Base-by-base conservation (phyloP, 208 protist genomes). In the Entamoeba moshkovskii region DNA sequence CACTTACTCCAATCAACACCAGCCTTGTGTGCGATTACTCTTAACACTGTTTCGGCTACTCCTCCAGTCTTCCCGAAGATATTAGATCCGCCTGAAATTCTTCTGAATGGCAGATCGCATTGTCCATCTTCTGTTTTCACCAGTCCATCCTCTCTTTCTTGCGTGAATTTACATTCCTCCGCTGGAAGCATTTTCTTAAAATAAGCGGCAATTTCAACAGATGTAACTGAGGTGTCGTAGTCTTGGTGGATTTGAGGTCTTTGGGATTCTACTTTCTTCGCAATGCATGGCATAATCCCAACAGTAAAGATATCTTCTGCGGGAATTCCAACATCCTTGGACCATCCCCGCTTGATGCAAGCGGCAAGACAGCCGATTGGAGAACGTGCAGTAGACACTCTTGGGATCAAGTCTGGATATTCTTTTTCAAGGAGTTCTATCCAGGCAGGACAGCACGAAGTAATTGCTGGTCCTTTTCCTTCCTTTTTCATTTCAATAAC, bases 341-440 rank as follows among this genome's bases (percentile, higher is more conserved):
- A 13, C 18, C 92, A 92, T 15, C 49, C 38, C 45, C n/a, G 52
- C 33, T 92, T 94, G 38, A 94, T 46, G 8, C 73, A 29, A 46
- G 85, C 85, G 18, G n/a, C 66, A 49, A 95, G 91, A 94, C 96
- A 96, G 1, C 42, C 93, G n/a, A 94, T 92, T 2, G 95, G 95
- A 5, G 94, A 95, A 46, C 95, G 95, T 46, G 49, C 52, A 29
- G 95, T 95, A 1, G 94, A 95, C n/a, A 96, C 29, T 25, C 96
- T 66, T 5, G 95, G 95, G 46, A 96, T 94, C 15, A 96, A 48
- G 45, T 96, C 46, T 45, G 96, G 95, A 18, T 92, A 52, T 13
- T 48, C 44, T 52, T 95, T 95, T 92, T 96, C 96, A 48, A 94
- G 44, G 22, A 94, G 92, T 46, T 96, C 96, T 45, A 96, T 73